Evolutionary conservation across 208 protist genomes (phyloP).

Genomic region (Trypanosoma vivax): DNA sequence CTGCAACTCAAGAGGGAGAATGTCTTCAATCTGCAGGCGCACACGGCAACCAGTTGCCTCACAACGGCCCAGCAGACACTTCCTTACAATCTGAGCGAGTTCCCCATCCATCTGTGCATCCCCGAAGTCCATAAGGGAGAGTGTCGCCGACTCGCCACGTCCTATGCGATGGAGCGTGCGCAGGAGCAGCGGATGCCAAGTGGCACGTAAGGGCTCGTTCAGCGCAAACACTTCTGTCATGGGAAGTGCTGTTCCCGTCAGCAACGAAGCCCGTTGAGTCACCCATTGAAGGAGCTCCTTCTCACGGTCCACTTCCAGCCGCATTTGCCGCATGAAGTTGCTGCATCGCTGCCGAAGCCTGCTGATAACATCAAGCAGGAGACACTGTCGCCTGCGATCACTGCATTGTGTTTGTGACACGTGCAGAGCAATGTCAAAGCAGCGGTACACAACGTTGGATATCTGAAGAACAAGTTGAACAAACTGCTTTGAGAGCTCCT

Average conservation of each 20-base stretch:
- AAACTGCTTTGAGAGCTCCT: conserved; percentile 15
- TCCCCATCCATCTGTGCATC: conserved; percentile 2
- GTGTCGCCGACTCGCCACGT: conserved; percentile 6
- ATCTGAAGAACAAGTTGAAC: conserved; percentile 17
- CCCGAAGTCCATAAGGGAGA: not conserved
- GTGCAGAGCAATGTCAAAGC: conserved; percentile 25
- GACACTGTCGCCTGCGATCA: conserved; percentile 8
- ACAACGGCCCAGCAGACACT: conserved; percentile 1
- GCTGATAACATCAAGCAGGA: conserved; percentile 23
- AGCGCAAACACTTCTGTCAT: not conserved
- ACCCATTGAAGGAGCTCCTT: conserved; percentile 50
- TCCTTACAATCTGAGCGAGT: conserved; percentile 1
- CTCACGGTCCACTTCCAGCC: conserved; percentile 28
- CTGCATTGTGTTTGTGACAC: conserved; percentile 8
- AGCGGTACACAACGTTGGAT: conserved; percentile 15
- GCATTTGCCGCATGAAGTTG: conserved; percentile 27
- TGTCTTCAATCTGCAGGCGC: not conserved
- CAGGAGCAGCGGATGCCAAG: conserved; percentile 27
- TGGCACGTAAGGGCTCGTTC: conserved; percentile 19
- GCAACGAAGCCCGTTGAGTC: conserved; percentile 30
- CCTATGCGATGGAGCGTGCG: conserved; percentile 27
- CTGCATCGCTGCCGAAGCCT: conserved; percentile 32
- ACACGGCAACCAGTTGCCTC: not conserved
- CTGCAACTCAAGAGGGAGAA: not conserved
- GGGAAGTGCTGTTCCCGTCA: not conserved